Evolutionary conservation across 495 filamentous ascomycete species (phyloP).

Genomic region (Trichoderma gamsii): DNA sequence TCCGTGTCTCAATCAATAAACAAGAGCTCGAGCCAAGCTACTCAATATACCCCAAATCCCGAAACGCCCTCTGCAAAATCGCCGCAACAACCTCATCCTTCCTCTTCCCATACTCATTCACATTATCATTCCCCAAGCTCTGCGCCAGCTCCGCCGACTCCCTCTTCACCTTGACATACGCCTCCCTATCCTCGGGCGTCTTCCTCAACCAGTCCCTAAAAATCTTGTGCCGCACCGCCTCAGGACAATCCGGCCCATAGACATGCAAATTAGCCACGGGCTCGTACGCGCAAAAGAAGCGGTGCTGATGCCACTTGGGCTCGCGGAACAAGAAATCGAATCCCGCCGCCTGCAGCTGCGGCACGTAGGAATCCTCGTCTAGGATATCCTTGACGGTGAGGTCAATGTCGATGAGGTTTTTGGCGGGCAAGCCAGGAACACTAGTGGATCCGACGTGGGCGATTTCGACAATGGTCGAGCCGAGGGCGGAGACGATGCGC

Average conservation of each 20-base stretch:
- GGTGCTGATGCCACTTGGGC: conserved; percentile 42
- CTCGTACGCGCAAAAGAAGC: conserved; percentile 33
- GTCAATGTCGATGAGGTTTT: conserved; percentile 46
- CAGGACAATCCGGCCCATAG: conserved; percentile 39
- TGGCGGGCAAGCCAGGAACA: conserved; percentile 43
- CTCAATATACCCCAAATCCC: conserved; percentile 3
- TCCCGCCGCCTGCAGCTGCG: conserved; percentile 35
- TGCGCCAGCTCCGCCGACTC: conserved; percentile 28
- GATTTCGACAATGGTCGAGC: conserved; percentile 20
- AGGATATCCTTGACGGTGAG: conserved; percentile 34
- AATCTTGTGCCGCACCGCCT: conserved; percentile 37
- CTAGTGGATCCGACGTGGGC: conserved; percentile 47
- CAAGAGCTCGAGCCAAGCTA: neutral
- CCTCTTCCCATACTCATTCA: conserved; percentile 35
- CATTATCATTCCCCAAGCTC: conserved; percentile 30
- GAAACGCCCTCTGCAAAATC: conserved; percentile 37
- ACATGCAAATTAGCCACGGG: conserved; percentile 42
- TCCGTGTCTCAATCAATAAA: too few species aligned
- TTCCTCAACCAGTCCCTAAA: conserved; percentile 43
- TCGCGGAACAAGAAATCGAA: conserved; percentile 43
- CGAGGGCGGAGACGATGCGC: conserved; percentile 31
- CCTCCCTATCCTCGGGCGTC: conserved; percentile 30
- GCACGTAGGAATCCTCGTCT: conserved; percentile 38
- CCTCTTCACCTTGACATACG: conserved; percentile 37
- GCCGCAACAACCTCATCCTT: conserved; percentile 37